A percentile compares a stretch with the other conserved stretches of the same genome.
phyloP scores from a whole-genome alignment of 2,329 filamentous ascomycete genomes.

The Penicillium verrucosum region DNA sequence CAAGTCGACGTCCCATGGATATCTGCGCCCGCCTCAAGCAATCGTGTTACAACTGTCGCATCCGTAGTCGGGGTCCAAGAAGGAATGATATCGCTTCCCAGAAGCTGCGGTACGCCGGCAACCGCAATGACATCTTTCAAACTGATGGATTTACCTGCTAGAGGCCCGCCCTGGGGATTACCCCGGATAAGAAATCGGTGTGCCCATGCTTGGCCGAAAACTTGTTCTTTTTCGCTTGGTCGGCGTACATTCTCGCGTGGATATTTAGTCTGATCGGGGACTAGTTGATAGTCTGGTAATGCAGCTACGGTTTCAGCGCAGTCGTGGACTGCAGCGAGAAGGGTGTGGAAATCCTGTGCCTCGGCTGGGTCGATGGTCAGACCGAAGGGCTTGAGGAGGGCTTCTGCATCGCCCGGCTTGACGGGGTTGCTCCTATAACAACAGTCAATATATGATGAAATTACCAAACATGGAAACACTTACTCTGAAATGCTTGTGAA shows the following conservation, averaged over 20 bases:
- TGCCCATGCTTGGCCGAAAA: constrained; percentile 51
- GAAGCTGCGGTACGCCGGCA: constrained; percentile 53
- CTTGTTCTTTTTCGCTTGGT: constrained; percentile 42
- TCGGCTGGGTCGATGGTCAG: constrained; percentile 39
- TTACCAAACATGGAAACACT: neutral
- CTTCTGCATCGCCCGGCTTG: constrained; percentile 40
- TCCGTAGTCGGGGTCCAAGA: constrained; percentile 53
- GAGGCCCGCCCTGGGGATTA: constrained; percentile 19
- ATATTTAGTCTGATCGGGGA: constrained; percentile 42
- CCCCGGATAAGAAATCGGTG: constrained; percentile 49
- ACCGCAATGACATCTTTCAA: constrained; percentile 57
- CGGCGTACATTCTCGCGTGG: constrained; percentile 47
- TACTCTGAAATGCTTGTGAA: constrained; percentile 31
- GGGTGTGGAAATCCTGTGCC: constrained; percentile 46
- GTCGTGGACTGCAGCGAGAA: constrained; percentile 53
- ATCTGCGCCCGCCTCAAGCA: constrained; percentile 50
- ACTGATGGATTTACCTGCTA: constrained; percentile 49
- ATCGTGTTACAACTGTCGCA: constrained; percentile 52
- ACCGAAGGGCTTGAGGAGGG: constrained; percentile 37
- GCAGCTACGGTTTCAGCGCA: constrained; percentile 46
- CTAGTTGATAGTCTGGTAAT: constrained; percentile 49
- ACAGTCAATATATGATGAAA: neutral
- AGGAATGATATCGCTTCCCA: constrained; percentile 50
- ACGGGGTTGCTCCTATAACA: constrained; percentile 38
- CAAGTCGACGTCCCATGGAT: constrained; percentile 53